Percentiles rank a stretch among this genome's conserved stretches.
Evolutionary conservation across 257 asterid genomes (phyloP).

Genomic region (Solanum microdontum): DNA sequence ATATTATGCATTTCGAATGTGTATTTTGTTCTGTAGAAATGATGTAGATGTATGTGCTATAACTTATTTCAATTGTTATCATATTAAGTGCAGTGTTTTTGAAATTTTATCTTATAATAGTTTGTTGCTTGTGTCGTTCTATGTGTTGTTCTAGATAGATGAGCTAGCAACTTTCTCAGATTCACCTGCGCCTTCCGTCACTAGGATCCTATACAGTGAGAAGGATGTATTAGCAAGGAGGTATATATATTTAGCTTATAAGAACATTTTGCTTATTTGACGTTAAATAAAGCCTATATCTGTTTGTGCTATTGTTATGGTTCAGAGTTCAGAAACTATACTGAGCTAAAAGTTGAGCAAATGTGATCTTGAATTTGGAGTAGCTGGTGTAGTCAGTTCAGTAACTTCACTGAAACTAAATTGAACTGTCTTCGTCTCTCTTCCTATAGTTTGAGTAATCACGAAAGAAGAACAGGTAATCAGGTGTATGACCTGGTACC

Average conservation of each 20-base stretch:
- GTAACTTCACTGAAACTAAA: not conserved
- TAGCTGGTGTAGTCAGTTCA: not conserved
- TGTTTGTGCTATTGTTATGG: not conserved
- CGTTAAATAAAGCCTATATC: not conserved
- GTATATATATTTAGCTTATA: slow-evolving; percentile 15
- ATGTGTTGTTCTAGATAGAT: slow-evolving; percentile 49
- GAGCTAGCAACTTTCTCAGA: slow-evolving; percentile 83
- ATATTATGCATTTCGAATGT: not conserved
- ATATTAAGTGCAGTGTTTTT: not conserved
- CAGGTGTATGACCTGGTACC: not conserved
- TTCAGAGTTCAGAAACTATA: not conserved
- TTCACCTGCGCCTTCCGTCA: slow-evolving; percentile 78
- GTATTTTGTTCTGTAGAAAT: not conserved
- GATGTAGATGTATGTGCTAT: not conserved
- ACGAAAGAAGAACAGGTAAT: not conserved
- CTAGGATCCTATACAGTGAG: slow-evolving; percentile 79
- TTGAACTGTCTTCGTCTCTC: not conserved
- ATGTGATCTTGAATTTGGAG: not conserved
- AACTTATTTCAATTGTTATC: not conserved
- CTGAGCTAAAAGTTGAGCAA: not conserved
- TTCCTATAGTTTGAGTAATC: not conserved
- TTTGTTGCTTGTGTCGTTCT: not conserved
- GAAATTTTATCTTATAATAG: not conserved
- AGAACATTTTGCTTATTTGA: not conserved
- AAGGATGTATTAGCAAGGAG: slow-evolving; percentile 81